Base-by-base conservation (phyloP, 2,329 filamentous ascomycete species). In the Penicillium digitatum region DNA sequence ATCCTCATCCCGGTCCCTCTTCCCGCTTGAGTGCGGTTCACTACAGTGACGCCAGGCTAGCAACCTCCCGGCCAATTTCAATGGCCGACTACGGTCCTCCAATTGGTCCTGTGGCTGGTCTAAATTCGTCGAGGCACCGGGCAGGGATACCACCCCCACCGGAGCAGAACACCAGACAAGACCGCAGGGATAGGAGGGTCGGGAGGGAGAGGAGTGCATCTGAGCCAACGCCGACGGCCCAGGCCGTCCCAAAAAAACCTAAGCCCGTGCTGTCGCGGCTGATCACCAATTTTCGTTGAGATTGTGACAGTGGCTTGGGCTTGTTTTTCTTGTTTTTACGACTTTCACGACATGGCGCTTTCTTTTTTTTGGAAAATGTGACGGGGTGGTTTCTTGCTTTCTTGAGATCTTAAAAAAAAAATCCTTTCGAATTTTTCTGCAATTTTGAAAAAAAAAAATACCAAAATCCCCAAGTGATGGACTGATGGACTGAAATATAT, bases 231-330 rank as follows among this genome's bases (percentile, higher is more conserved):
- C 56, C 39, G 47, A 34, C 40, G 22, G 48, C 26, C 31, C 50
- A 48, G 32, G 48, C 50, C 42, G 58, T 51, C 9, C 62, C 62
- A 39, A 60, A 64, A 49, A 62, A 60, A 39, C 64, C 69, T 31
- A 74, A 71, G 46, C 72, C 72, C 16, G 68, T 71, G 10, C 52
- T 74, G 26, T 69, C 72, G 26, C 66, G 65, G 44, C 52, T 74
- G 50, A 67, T 74, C 49, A 74, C 72, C 26, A 70, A 70, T 50
- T 68, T 72, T 43, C 55, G 61, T 29, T 66, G 60, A 62, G 34
- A 11, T 32, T 18, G 18, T 48, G 51, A 31, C 35, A 20, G 48
- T 48, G 43, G 43, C 52, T 29, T 43, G 45, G 52, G 46, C 52
- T 54, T 54, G 46, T 48, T 54, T 54, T 52, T 52, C 35, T 48